Conservation (phyloP, 345 rosid genomes). For the Syzygium aromaticum region DNA sequence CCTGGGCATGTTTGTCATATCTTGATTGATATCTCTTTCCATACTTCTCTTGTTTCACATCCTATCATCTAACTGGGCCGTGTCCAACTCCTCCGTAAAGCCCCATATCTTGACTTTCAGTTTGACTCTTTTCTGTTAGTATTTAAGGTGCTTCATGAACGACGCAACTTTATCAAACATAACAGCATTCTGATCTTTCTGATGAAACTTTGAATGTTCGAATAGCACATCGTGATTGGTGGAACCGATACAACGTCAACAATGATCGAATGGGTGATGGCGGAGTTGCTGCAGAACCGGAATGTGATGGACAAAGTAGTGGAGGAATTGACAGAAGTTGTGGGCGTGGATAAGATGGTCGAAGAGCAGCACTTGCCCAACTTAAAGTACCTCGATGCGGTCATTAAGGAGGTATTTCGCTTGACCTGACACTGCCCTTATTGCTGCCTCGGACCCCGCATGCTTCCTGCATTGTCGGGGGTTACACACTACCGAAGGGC, state of each 20-base stretch:
- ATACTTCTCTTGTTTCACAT: not conserved
- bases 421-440: slow-evolving; percentile 42
- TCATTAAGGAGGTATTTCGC: slow-evolving; percentile 35
- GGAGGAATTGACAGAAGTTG: slow-evolving; percentile 27
- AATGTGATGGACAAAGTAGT: slow-evolving; percentile 15
- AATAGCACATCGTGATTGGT: slow-evolving; percentile 3
- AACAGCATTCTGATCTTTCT: not conserved
- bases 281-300: slow-evolving; percentile 28
- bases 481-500: slow-evolving; percentile 34
- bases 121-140: not conserved
- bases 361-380: slow-evolving; percentile 42
- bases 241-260: slow-evolving; percentile 29
- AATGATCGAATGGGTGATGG: slow-evolving; percentile 40
- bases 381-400: slow-evolving; percentile 27
- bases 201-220: not conserved
- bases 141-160: not conserved
- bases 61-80: not conserved
- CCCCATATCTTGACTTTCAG: not conserved
- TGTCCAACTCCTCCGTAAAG: not conserved
- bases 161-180: not conserved
- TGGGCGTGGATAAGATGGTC: slow-evolving; percentile 25
- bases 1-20: not conserved
- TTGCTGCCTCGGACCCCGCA: slow-evolving; percentile 33
- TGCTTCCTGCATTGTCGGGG: slow-evolving; percentile 20
- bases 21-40: not conserved